Base-by-base conservation (phyloP, 805 yeast genomes). In the Metschnikowia kunwiensis region DNA sequence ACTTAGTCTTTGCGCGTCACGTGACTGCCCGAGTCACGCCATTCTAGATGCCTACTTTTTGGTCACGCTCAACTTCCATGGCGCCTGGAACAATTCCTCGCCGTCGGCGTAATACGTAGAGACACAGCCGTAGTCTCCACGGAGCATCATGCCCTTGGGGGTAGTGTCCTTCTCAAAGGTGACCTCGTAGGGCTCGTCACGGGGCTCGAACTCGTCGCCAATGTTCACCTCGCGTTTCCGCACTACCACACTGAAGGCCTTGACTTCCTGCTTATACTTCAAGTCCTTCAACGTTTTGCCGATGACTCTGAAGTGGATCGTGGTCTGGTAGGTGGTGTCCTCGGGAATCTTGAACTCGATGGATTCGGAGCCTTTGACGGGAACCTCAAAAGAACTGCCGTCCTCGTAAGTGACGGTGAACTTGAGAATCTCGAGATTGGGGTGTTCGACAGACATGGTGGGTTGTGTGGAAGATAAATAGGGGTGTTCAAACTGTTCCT, bases 101-200 rank as follows among this genome's bases (percentile, higher is more conserved):
- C 48, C 68, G 14, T 51, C 59, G n/a, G 61, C 55, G 34, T 36
- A 51, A 51, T 66, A 67, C 7, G 62, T 60, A 18, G 64, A 58
- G 5, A 47, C 49, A 36, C 63, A 59, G 9, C 54, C 49, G 47
- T 50, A 60, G 22, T 41, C 40, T 6, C 68, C 71, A 50, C 70
- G 63, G 30, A 60, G 44, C 24, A 65, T 50, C 48, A 56, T 65
- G 14, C 72, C 71, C 38, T 58, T 56, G 6, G 72, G 72, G 24
- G 70, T 58, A 5, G 49, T 48, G 40, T 66, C 70, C 34, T 54
- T 56, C 7, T 55, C 60, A 42, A 62, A 63, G 5, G 49, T 46
- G 32, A 54, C 53, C 13, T 46, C n/a, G 44, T 63, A 58, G 1
- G 53, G 47, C 36, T 63, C 64, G 1, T 63, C 69, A 7, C 58